These are phyloP conservation scores for Juncus inflexus DNA, from an alignment of 176 grass and related monocot genomes.

Conservation along the genomic window DNA sequence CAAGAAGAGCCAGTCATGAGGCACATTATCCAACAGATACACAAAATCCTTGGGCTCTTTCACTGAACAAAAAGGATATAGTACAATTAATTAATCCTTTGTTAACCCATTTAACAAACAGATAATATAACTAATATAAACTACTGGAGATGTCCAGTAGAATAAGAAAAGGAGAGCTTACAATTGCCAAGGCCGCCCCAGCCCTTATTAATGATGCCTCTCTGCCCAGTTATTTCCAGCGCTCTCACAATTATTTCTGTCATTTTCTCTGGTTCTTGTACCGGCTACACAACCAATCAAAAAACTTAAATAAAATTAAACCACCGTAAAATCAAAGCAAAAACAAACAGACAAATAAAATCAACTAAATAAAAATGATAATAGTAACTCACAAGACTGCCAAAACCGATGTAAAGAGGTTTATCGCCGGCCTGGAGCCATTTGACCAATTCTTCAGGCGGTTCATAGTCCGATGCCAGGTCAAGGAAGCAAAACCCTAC, in stretches of 20 bases:
- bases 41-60: slow-evolving; percentile 52
- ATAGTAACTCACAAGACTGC: slow-evolving; percentile 53
- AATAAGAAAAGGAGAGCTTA: slow-evolving; percentile 22
- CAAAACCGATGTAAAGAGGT: slow-evolving; percentile 78
- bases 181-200: slow-evolving; percentile 45
- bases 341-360: background rate
- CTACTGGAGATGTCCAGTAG: background rate
- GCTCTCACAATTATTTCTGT: slow-evolving; percentile 41
- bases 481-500: slow-evolving; percentile 81
- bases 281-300: slow-evolving; percentile 26
- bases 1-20: slow-evolving; percentile 86
- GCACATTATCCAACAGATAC: slow-evolving; percentile 67
- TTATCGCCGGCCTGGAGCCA: slow-evolving; percentile 52
- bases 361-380: background rate
- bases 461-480: slow-evolving; percentile 61
- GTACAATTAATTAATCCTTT: background rate
- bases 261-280: slow-evolving; percentile 40
- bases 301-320: background rate
- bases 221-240: slow-evolving; percentile 37
- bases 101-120: background rate
- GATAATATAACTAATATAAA: background rate
- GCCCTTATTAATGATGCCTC: slow-evolving; percentile 41
- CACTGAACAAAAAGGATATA: slow-evolving; percentile 39
- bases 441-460: slow-evolving; percentile 41
- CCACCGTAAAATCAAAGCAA: slow-evolving; percentile 1